phyloP scores from a whole-genome alignment of 331 rosid species.

The Rosa hybrid region DNA sequence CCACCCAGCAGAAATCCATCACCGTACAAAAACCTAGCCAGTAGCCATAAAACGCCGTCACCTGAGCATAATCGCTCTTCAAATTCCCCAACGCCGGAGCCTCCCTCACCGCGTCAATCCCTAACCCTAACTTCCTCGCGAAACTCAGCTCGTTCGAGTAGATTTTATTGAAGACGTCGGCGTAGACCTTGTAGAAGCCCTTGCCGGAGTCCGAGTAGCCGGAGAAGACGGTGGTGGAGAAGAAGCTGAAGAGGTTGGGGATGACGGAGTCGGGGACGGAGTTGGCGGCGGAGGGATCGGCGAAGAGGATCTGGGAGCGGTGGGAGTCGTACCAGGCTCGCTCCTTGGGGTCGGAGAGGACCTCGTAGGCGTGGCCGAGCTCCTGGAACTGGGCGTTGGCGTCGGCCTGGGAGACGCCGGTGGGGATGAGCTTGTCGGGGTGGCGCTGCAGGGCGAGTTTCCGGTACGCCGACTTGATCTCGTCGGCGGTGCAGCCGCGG shows the following conservation, averaged over 20 bases:
- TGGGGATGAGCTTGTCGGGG: slow-evolving; percentile 85
- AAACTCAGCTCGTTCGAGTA: slow-evolving; percentile 70
- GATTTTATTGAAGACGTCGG: slow-evolving; percentile 62
- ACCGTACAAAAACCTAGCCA: slow-evolving; percentile 91
- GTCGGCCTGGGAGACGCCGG: slow-evolving; percentile 73
- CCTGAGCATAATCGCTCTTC: slow-evolving; percentile 77
- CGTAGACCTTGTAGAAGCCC: slow-evolving; percentile 78
- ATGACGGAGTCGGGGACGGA: slow-evolving; percentile 51
- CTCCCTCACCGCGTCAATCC: slow-evolving; percentile 48
- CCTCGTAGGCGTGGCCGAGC: slow-evolving; percentile 92
- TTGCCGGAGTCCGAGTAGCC: slow-evolving; percentile 65
- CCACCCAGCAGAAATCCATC: slow-evolving; percentile 92
- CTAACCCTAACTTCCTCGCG: slow-evolving; percentile 61
- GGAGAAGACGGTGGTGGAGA: slow-evolving; percentile 78
- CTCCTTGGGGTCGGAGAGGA: slow-evolving; percentile 90
- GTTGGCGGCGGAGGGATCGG: slow-evolving; percentile 55
- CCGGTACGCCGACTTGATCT: slow-evolving; percentile 72
- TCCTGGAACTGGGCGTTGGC: slow-evolving; percentile 94
- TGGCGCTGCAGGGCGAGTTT: slow-evolving; percentile 92
- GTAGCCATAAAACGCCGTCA: slow-evolving; percentile 68
- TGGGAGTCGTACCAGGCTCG: slow-evolving; percentile 99
- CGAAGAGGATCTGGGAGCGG: slow-evolving; percentile 88
- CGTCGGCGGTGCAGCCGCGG: slow-evolving; percentile 62
- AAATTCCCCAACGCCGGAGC: slow-evolving; percentile 88
- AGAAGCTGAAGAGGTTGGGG: slow-evolving; percentile 86